Base-by-base conservation (phyloP, 345 rosid genomes). In the Aquilaria malaccensis region DNA sequence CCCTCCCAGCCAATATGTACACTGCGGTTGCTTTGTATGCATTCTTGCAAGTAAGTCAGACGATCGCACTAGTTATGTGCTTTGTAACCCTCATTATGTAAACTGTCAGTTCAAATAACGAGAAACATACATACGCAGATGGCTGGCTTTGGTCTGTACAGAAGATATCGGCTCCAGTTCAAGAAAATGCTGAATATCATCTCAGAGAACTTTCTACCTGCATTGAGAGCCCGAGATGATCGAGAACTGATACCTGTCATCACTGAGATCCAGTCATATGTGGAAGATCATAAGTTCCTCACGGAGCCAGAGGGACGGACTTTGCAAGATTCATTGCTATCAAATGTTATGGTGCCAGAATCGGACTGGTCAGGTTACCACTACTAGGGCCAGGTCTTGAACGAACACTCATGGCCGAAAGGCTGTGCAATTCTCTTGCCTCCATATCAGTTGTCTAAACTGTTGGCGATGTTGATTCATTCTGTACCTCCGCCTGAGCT, bases 11-110 rank as follows among this genome's bases (percentile, higher is more conserved):
- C 32, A 86, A 88, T 63, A 72, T 63, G 64, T 89, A 70, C 56
- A 88, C 96, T 6, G 89, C 87, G n/a, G 77, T 77, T 53, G 95
- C 96, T 15, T 70, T 90, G 74, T 81, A 77, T 50, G 77, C 92
- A 57, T 90, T 94, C 74, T 79, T 84, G 66, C 76, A 74, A 72
- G 95, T 87, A 79, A 74, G 76, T 78, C 63, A 59, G 14, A 33
- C 29, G 30, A 59, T 9, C 59, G 53, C 45, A 13, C n/a, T 31
- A 2, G 22, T 22, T 45, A 33, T 13, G 47, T 15, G 2, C 43
- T 63, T 48, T 45, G 7, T 45, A 50, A 11, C 54, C 15, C 7
- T 22, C 54, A 50, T 50, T 50, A 15, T 22, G 22, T 22, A 22
- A 22, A 22, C 62, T 71, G 69, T 66, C 9, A 11, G 55, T 32